These are phyloP conservation scores for Pyrenochaeta sp. DNA, from an alignment of 2,329 filamentous ascomycete genomes.

Conservation along the genomic window DNA sequence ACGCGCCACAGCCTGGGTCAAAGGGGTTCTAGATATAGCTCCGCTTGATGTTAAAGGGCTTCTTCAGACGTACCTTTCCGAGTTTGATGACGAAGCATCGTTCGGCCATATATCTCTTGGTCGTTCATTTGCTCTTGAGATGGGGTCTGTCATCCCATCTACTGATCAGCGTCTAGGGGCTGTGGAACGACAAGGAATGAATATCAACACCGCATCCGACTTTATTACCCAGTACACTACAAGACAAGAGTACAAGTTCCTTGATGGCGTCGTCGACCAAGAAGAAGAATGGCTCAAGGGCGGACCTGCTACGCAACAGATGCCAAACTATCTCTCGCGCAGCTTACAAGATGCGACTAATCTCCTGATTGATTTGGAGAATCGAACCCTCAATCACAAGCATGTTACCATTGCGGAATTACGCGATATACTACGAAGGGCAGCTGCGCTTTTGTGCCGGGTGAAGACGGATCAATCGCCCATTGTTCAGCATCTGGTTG, in stretches of 20 bases:
- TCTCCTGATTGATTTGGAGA: constrained; percentile 77
- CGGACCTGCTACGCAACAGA: constrained; percentile 33
- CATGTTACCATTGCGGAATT: constrained; percentile 77
- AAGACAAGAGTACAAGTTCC: constrained; percentile 92
- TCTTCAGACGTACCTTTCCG: constrained; percentile 93
- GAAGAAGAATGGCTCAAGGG: constrained; percentile 69
- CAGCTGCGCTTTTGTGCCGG: constrained; percentile 85
- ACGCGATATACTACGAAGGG: constrained; percentile 81
- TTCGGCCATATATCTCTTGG: constrained; percentile 94
- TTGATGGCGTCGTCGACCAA: constrained; percentile 76
- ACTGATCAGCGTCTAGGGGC: constrained; percentile 86
- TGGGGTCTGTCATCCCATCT: constrained; percentile 84
- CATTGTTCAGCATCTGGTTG: constrained; percentile 86
- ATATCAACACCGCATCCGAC: constrained; percentile 91
- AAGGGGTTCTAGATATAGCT: constrained; percentile 79
- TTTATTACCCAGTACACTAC: constrained; percentile 98
- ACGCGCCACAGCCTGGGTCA: constrained; percentile 82
- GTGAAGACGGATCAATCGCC: constrained; percentile 77
- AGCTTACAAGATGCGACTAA: constrained; percentile 62
- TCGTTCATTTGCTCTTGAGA: constrained; percentile 91
- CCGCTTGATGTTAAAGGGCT: constrained; percentile 94
- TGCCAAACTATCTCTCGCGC: constrained; percentile 36
- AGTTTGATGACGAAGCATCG: constrained; percentile 88
- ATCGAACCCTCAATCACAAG: constrained; percentile 73
- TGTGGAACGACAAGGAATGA: constrained; percentile 76